Evolutionary conservation across 345 rosid genomes (phyloP), one percentile per base, ranked within the genome.

Genomic region (Rubroshorea leprosula): DNA sequence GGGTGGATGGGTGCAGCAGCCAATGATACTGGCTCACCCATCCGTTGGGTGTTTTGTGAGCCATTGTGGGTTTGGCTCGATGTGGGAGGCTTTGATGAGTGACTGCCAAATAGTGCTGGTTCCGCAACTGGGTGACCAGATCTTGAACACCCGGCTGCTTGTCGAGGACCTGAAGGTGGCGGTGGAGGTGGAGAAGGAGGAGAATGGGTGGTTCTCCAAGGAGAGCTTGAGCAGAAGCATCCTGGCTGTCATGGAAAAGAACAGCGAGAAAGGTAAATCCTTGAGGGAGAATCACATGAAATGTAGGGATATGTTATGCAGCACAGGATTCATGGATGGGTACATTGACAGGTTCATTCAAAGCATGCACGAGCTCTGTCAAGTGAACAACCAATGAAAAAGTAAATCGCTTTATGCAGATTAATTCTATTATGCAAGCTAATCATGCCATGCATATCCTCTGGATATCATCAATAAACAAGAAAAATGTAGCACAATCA

Each of bases 41-140:
- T 73, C 90, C 0, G 75, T 84, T 0, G 90, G 95, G n/a, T 83
- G 88, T 60, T 82, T 87, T 23, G 90, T 87, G 62, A 82, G 55
- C 61, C 95, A 83, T 45, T 75, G 90, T 24, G 95, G 95, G 70
- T 84, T 73, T 41, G 83, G 90, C 8, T 82, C 90, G 0, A 80
- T 82, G 90, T 87, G 86, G 88, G 95, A 87, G 55, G 69, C 88
- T 2, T 67, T 86, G 54, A 48, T 76, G 76, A 70, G 76, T 45
- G 74, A 81, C 38, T 81, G 88, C 55, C 90, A 83, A 59, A 68
- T 81, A 8, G 88, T 81, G 46, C 39, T 76, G 65, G 74, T 80
- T 15, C 90, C 95, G 0, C 80, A 79, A 26, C 56, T 76, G 49
- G 81, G 78, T 10, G 90, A 86, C 54, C 90, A 83, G 16, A 80